Conservation (phyloP, 192 early-diverging fungal genomes). For the Rhizoclosmatium globosum region DNA sequence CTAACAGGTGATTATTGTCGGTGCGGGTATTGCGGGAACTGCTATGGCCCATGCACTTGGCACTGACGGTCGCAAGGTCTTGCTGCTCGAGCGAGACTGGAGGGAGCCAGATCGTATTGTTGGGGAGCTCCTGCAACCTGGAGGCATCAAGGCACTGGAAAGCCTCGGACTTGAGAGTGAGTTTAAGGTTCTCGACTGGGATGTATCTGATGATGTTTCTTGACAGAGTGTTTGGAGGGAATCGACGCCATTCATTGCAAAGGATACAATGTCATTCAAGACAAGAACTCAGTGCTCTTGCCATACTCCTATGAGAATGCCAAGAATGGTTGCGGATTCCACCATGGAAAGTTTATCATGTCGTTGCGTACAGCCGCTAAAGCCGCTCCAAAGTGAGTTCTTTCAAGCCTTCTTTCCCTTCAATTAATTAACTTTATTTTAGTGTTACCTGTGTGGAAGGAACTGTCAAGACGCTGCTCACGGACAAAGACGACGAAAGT, state of each 20-base stretch:
- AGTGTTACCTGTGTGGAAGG: conserved; percentile 83
- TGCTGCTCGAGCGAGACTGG: conserved; percentile 87
- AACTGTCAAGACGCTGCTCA: conserved; percentile 74
- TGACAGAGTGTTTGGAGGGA: conserved; percentile 74
- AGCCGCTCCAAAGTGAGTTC: conserved; percentile 56
- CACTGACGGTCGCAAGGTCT: conserved; percentile 72
- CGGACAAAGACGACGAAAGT: conserved; percentile 42
- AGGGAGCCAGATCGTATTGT: conserved; percentile 97
- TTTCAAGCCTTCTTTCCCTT: neutral
- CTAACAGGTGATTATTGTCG: conserved; percentile 81
- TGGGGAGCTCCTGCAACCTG: conserved; percentile 96
- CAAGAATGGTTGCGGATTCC: conserved; percentile 82
- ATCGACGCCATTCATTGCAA: conserved; percentile 86
- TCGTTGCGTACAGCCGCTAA: conserved; percentile 78
- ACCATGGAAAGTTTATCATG: conserved; percentile 93
- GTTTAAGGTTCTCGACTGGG: neutral
- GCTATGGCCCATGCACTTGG: conserved; percentile 85
- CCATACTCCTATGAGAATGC: conserved; percentile 69
- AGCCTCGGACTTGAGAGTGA: conserved; percentile 76
- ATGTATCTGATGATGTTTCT: neutral
- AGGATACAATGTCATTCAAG: conserved; percentile 87
- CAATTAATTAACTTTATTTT: conserved; percentile 31
- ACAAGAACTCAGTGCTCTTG: conserved; percentile 68
- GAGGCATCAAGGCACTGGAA: conserved; percentile 84
- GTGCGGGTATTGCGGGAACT: conserved; percentile 93